phyloP scores from a whole-genome alignment of 768 basidiomycete species.

The Thelephora aurantiotincta region DNA sequence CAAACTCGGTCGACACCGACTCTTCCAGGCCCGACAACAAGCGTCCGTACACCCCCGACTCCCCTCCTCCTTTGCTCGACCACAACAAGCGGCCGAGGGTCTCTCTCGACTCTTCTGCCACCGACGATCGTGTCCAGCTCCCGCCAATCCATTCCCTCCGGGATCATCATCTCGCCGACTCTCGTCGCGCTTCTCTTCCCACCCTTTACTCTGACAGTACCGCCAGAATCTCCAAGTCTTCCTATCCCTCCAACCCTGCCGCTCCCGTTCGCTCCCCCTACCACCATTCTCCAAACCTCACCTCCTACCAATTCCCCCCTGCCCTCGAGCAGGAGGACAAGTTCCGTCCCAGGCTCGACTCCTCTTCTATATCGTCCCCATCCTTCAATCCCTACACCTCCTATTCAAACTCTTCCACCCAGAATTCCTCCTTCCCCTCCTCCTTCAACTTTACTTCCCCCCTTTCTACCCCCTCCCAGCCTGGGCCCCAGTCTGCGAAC shows the following conservation, averaged over 20 bases:
- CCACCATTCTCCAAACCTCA: conserved; percentile 15
- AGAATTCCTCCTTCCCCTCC: conserved; percentile 30
- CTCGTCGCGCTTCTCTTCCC: conserved; percentile 51
- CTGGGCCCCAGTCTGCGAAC: conserved; percentile 10
- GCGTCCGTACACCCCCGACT: conserved; percentile 37
- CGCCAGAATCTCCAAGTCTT: conserved; percentile 8
- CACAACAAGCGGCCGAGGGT: conserved; percentile 36
- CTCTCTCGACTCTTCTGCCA: conserved; percentile 18
- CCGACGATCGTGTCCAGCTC: conserved; percentile 46
- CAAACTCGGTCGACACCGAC: conserved; percentile 57
- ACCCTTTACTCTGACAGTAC: conserved; percentile 36
- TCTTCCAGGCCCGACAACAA: conserved; percentile 51
- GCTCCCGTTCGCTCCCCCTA: conserved; percentile 15
- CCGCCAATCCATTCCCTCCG: conserved; percentile 62
- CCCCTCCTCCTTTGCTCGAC: conserved; percentile 19
- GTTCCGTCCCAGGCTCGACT: conserved; percentile 33
- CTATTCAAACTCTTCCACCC: conserved; percentile 36
- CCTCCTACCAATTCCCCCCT: conserved; percentile 45
- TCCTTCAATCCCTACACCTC: conserved; percentile 35
- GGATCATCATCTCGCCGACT: conserved; percentile 25
- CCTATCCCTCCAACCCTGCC: conserved; percentile 33
- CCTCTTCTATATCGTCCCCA: conserved; percentile 15
- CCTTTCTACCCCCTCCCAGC: conserved; percentile 7
- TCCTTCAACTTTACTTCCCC: conserved; percentile 28
- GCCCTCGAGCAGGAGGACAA: conserved; percentile 26